phyloP scores from a whole-genome alignment of 176 grass and related monocot genomes.

The Urochloa ruziziensis region DNA sequence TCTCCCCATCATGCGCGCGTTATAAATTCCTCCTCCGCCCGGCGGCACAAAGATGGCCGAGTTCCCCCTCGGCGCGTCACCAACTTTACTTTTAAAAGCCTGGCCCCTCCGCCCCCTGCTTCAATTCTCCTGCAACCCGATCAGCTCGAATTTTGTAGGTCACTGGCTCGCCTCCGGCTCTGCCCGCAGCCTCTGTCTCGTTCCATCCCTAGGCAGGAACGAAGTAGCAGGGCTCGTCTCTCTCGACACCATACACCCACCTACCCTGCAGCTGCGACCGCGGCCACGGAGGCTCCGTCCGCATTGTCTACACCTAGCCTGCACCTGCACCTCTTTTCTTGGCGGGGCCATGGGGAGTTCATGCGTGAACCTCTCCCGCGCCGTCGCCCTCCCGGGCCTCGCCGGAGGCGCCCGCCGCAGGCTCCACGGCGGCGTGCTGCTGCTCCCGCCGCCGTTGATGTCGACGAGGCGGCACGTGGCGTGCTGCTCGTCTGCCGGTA shows the following conservation, averaged over 20 bases:
- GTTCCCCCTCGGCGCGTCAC: background rate
- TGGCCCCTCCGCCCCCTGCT: background rate
- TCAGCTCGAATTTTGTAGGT: conserved; percentile 42
- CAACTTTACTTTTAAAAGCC: conserved; percentile 28
- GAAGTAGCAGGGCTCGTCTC: conserved; percentile 21
- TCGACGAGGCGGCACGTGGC: background rate
- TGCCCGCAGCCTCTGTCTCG: background rate
- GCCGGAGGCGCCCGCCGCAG: background rate
- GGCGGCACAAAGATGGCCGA: conserved; percentile 65
- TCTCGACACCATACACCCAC: background rate
- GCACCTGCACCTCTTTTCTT: conserved; percentile 15
- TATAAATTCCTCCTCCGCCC: conserved; percentile 37
- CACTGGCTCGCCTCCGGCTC: conserved; percentile 31
- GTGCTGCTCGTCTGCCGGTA: background rate
- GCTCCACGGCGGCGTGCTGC: conserved; percentile 13
- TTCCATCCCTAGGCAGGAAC: conserved; percentile 20
- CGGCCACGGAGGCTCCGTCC: background rate
- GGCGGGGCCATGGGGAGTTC: conserved; percentile 66
- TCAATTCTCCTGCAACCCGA: background rate
- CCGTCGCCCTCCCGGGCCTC: conserved; percentile 28
- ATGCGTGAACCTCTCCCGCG: conserved; percentile 59
- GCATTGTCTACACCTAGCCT: conserved; percentile 21
- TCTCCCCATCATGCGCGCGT: background rate
- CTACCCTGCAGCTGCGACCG: conserved; percentile 14
- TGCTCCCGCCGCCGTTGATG: background rate